Evolutionary conservation across 2,329 filamentous ascomycete genomes (phyloP).

Genomic region (Aureobasidium sp.): DNA sequence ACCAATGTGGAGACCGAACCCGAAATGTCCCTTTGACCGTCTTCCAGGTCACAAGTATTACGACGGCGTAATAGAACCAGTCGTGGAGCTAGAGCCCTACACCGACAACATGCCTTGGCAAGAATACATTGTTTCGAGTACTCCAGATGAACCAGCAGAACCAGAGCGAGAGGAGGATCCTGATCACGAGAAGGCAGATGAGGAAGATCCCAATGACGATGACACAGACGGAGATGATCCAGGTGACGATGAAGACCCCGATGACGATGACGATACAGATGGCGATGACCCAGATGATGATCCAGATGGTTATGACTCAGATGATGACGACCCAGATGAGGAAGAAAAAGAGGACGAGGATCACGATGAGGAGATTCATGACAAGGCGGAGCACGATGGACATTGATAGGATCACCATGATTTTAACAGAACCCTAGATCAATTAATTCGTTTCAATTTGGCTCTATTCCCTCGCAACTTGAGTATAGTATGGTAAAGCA

Average conservation of each 20-base stretch:
- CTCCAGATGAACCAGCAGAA: background rate
- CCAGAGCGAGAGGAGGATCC: background rate
- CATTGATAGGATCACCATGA: background rate
- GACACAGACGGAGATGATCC: background rate
- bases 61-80: slow-evolving; percentile 1
- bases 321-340: background rate
- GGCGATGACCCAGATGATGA: background rate
- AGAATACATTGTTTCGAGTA: background rate
- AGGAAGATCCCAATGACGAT: background rate
- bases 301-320: background rate
- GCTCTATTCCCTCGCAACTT: background rate
- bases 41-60: background rate
- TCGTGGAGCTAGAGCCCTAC: background rate
- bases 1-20: background rate
- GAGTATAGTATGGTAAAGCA: background rate
- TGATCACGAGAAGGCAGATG: background rate
- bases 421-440: background rate
- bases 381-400: background rate
- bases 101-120: background rate
- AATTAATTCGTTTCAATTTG: background rate
- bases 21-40: slow-evolving; percentile 15
- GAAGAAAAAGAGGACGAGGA: background rate
- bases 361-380: background rate
- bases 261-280: background rate
- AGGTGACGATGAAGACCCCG: background rate